Evolutionary conservation across 2,329 filamentous ascomycete species (phyloP), one percentile per base, ranked within the genome.

Genomic region (Alternaria tenuissima): DNA sequence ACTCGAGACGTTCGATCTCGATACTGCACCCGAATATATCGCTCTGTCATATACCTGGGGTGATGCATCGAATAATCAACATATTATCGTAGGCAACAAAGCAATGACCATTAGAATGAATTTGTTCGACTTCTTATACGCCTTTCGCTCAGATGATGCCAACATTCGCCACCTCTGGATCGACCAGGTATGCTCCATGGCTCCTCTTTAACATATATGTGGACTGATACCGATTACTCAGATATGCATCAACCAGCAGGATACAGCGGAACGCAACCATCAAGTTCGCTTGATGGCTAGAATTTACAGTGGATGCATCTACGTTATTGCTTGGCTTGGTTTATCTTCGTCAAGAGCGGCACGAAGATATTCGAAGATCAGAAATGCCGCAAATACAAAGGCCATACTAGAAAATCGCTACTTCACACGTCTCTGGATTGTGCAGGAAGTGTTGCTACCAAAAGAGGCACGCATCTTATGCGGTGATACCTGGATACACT

Each of bases 341-440:
- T 9, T 55, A 20, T 52, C 47, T 8, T 26, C 49, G 12, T 18
- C 24, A 6, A 36, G n/a, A 18, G 46, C 24, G 18, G 46, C 46
- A 0, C 44, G 46, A 7, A 48, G 30, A 38, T 57, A 36, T 2
- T 43, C 46, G 16, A 30, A 38, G 11, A 48, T 18, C 28, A 34
- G n/a, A 1, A 34, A 22, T 12, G 18, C 28, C 1, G 44, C 14
- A 18, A 48, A 48, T 6, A 48, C 44, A 9, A 18, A 48, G 11
- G 28, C 28, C 20, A n/a, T 48, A 18, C 0, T 34, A 26, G 16
- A 16, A n/a, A 53, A 55, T 26, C 42, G 16, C 24, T 61, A 61
- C 28, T 64, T 61, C 42, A 51, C 18, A 6, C 47, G 58, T 26
- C 30, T 57, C 3, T 64, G 61, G 58, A 61, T 61, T 28, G 44